Percentiles rank a stretch among this genome's conserved stretches.
Conservation (phyloP, 345 rosid species). For the Eucalyptus leucophloia region DNA sequence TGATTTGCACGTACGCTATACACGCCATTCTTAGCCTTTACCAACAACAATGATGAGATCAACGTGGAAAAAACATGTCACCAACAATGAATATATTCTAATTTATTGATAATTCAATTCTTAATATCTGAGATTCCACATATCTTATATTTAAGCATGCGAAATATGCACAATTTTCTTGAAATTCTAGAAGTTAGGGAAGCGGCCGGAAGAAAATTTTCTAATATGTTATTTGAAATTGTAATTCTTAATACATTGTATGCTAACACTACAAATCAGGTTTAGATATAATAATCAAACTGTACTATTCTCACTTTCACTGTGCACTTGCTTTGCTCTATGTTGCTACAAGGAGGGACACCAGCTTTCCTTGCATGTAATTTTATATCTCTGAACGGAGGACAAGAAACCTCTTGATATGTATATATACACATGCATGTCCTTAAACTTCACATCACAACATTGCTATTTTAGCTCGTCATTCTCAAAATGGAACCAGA, state of each 20-base stretch:
- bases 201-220: background rate
- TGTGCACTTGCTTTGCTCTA: background rate
- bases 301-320: background rate
- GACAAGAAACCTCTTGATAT: background rate
- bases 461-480: background rate
- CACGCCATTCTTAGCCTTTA: background rate
- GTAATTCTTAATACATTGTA: background rate
- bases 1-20: background rate
- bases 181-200: background rate
- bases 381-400: background rate
- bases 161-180: background rate
- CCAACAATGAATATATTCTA: background rate
- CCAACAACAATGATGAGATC: background rate
- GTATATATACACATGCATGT: background rate
- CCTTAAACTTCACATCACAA: background rate
- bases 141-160: background rate
- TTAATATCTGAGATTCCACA: background rate
- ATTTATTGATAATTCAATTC: background rate
- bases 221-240: background rate
- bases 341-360: background rate
- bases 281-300: background rate
- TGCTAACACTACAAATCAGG: background rate
- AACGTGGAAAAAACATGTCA: background rate
- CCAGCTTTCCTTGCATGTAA: background rate
- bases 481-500: background rate